A percentile compares a stretch with the other conserved stretches of the same genome.
Conservation (phyloP, 352 stramenopile genomes). For the Halophytophthora batemanensis region DNA sequence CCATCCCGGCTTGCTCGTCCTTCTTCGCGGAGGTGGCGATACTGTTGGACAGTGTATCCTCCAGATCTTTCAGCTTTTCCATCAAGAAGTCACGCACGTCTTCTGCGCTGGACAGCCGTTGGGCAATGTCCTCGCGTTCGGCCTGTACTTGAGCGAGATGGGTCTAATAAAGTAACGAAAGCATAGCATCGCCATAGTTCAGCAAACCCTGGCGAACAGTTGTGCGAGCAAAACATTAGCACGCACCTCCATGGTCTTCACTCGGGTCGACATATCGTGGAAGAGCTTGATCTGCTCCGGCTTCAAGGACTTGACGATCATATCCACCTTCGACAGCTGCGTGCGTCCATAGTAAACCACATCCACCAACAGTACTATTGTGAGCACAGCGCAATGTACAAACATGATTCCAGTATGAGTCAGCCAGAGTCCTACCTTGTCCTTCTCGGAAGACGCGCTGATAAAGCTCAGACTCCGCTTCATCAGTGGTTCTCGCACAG, state of each 20-base stretch:
- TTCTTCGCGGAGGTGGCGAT: constrained; percentile 59
- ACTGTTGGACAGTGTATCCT: constrained; percentile 53
- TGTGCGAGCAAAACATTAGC: not conserved
- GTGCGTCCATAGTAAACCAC: not conserved
- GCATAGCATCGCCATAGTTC: not conserved
- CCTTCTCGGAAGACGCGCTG: constrained; percentile 33
- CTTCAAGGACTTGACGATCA: constrained; percentile 79
- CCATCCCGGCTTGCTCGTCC: constrained; percentile 60
- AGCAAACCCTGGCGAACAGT: not conserved
- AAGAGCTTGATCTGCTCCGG: constrained; percentile 85
- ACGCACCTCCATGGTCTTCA: constrained; percentile 69
- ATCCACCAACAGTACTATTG: too few species aligned
- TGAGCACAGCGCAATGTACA: too few species aligned
- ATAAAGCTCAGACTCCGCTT: constrained; percentile 35
- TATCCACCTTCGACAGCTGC: constrained; percentile 68
- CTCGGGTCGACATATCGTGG: constrained; percentile 73
- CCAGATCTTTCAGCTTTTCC: constrained; percentile 78
- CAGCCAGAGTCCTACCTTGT: constrained; percentile 20
- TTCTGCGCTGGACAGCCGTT: constrained; percentile 65
- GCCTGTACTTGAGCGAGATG: constrained; percentile 64
- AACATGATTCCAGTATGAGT: not conserved
- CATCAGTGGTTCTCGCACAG: constrained; percentile 17
- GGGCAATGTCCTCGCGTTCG: constrained; percentile 76
- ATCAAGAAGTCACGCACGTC: constrained; percentile 84
- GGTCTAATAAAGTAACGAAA: constrained; percentile 19